Conservation (phyloP, 164 flowering plant species). For the Euptelea pleiosperma region DNA sequence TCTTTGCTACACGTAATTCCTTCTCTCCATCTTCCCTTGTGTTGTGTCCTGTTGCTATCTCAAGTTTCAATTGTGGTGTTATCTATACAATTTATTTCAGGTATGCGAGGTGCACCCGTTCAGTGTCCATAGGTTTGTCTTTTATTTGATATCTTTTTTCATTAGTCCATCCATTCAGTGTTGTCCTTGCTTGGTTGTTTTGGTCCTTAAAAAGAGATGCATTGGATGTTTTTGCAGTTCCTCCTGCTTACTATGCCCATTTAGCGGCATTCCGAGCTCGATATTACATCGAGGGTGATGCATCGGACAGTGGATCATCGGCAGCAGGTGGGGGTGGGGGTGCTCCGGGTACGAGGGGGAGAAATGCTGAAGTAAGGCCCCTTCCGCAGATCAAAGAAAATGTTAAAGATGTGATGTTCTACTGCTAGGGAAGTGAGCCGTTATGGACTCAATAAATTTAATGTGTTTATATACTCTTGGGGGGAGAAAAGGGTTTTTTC, state of each 20-base stretch:
- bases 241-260: conserved; percentile 89
- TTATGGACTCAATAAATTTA: no score
- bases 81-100: conserved; percentile 35
- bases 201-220: neutral
- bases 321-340: conserved; percentile 18
- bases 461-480: no score
- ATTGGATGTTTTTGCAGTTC: conserved; percentile 47
- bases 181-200: neutral
- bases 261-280: conserved; percentile 74
- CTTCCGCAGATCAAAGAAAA: conserved; percentile 54
- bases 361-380: conserved; percentile 9
- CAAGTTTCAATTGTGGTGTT: no score
- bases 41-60: no score
- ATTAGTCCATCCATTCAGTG: no score
- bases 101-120: conserved; percentile 83
- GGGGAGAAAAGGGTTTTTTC: no score
- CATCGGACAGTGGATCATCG: conserved; percentile 38
- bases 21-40: neutral
- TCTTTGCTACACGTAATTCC: conserved; percentile 68
- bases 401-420: conserved; percentile 76
- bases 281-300: conserved; percentile 50
- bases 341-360: conserved; percentile 17
- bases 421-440: conserved; percentile 57
- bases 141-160: neutral
- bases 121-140: conserved; percentile 75